Conservation (phyloP, 345 rosid species). For the Bretschneidera sinensis region DNA sequence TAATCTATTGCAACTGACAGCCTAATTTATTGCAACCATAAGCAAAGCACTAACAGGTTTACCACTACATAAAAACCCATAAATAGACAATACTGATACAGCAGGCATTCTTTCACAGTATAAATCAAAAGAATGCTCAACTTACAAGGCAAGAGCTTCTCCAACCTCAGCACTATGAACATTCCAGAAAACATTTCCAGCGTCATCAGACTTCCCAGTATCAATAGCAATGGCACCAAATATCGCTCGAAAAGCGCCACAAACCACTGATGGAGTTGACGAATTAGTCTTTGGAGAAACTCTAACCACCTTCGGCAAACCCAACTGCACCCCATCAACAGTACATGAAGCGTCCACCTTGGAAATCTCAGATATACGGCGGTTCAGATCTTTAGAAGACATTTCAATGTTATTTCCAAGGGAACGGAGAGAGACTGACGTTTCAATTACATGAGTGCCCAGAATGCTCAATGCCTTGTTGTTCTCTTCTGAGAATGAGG, state of each 20-base stretch:
- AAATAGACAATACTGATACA: neutral
- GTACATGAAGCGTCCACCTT: constrained; percentile 51
- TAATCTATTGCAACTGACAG: neutral
- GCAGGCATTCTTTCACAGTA: neutral
- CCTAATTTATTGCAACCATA: neutral
- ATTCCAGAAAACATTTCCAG: constrained; percentile 44
- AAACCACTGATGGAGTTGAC: constrained; percentile 34
- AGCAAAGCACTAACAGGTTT: neutral
- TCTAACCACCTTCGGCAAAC: constrained; percentile 48
- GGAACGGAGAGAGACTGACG: constrained; percentile 33
- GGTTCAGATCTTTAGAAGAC: constrained; percentile 44
- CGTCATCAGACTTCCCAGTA: constrained; percentile 38
- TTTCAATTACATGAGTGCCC: constrained; percentile 47
- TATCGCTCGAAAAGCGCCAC: constrained; percentile 59
- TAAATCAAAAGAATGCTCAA: neutral
- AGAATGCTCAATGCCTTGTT: constrained; percentile 57
- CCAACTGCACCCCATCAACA: constrained; percentile 48
- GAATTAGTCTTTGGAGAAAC: constrained; percentile 59
- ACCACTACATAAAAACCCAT: neutral
- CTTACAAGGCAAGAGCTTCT: constrained; percentile 25
- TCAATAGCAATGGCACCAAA: constrained; percentile 71
- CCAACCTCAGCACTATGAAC: constrained; percentile 37
- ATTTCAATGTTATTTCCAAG: constrained; percentile 41
- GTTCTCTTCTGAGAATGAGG: constrained; percentile 64
- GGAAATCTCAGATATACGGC: constrained; percentile 33